Evolutionary conservation across 2,329 filamentous ascomycete genomes (phyloP), one percentile per base, ranked within the genome.

Genomic region (Coleophoma eucalyptorum): DNA sequence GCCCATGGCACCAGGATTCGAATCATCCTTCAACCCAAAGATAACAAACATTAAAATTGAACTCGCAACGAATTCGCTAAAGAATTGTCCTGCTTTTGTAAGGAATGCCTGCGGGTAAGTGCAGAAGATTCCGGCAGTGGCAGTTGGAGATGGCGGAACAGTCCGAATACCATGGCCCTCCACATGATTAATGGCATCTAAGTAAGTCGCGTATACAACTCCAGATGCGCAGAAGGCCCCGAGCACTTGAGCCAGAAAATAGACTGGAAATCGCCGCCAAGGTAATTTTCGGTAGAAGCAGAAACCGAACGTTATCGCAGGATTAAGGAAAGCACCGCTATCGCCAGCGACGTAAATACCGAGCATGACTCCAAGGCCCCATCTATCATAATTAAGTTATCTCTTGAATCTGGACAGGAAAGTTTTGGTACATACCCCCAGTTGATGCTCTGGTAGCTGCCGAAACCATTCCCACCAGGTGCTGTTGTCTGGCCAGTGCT

Each of bases 51-150:
- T 86, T 20, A 90, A 69, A 32, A 90, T 74, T 0, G 83, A 70
- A 51, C 78, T 84, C 15, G 84, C 82, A 46, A 90, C 73, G 55
- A 89, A 85, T 59, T 90, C 87, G 18, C 81, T 85, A 62, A 89
- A 87, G 69, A 89, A 87, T 69, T 86, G 81, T 44, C 78, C 81
- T 0, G 81, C 79, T 46, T 77, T 81, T 3, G 80, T 84, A 72
- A 89, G 76, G 66, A 89, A 87, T 0, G 70, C 61, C 37, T 82
- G 80, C 0, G 86, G 86, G 59, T 90, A 90, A 0, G 87, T 89
- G 72, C 81, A 86, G 65, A 90, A 90, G 56, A 90, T 81, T 2
- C 80, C 84, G 0, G 83, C 87, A 0, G 84, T 85, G 1, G 84
- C 77, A 42, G 79, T 86, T 21, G 69, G 64, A 8, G 71, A 77